These are phyloP conservation scores for Diplodia sapinea DNA, from an alignment of 2,329 filamentous ascomycete species.

Conservation along the genomic window DNA sequence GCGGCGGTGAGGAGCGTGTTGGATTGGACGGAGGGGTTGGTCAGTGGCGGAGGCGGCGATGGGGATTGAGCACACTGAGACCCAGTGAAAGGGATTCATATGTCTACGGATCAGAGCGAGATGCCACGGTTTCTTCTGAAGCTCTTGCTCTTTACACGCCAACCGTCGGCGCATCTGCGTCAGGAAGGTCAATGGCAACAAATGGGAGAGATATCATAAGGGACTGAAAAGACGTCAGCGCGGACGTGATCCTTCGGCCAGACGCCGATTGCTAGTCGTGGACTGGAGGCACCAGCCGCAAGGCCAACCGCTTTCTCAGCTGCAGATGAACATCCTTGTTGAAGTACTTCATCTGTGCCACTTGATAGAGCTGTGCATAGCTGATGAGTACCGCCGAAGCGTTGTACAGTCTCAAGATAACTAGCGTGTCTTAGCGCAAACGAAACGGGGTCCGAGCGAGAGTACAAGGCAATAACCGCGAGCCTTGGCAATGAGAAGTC, in stretches of 20 bases:
- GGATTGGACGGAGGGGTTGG: conserved; percentile 3
- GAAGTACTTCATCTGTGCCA: background rate
- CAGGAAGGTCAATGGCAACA: no score
- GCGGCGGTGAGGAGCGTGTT: conserved; percentile 12
- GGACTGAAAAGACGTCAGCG: no score
- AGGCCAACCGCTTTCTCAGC: no score
- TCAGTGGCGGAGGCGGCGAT: background rate
- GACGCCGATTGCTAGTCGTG: background rate
- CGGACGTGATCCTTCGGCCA: no score
- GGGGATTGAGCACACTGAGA: background rate
- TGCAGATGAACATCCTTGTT: background rate
- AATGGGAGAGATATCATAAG: no score
- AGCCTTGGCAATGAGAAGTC: background rate
- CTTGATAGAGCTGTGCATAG: background rate
- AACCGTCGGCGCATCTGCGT: no score
- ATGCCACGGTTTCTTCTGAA: background rate
- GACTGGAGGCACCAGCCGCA: background rate
- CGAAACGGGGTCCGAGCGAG: background rate
- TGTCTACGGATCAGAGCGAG: no score
- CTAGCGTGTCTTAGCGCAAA: background rate
- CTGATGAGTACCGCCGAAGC: background rate
- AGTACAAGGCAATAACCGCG: background rate
- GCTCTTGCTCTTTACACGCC: no score
- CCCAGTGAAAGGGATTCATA: no score
- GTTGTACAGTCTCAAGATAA: background rate